These are phyloP conservation scores for Cubamyces lactineus DNA, from an alignment of 768 basidiomycete genomes.

Conservation along the genomic window DNA sequence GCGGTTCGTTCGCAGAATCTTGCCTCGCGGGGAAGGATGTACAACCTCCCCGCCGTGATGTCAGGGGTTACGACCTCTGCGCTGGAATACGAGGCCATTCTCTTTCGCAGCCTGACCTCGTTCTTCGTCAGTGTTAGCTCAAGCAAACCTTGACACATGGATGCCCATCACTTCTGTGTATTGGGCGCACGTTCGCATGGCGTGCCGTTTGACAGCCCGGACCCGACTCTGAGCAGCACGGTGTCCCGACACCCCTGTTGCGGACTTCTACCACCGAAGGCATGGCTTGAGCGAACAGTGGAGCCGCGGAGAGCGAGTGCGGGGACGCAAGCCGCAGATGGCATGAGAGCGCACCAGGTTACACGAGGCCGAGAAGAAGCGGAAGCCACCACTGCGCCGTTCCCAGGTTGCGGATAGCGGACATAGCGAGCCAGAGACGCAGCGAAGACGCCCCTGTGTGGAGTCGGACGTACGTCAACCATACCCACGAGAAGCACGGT, in stretches of 20 bases:
- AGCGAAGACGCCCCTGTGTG: conserved; percentile 3
- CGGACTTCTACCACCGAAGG: not conserved
- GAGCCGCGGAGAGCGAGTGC: not conserved
- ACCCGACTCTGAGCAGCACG: not conserved
- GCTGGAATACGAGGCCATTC: no score
- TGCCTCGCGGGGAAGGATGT: conserved; percentile 4
- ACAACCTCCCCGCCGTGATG: conserved; percentile 2
- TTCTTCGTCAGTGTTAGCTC: not conserved
- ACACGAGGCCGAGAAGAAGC: conserved; percentile 19
- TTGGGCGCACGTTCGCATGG: conserved; percentile 7
- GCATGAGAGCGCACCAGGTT: conserved; percentile 5
- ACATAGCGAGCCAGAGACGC: conserved; percentile 15
- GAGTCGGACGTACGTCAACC: conserved; percentile 10
- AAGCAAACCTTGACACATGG: not conserved
- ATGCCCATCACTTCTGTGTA: not conserved
- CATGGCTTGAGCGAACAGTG: not conserved
- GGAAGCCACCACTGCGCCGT: conserved; percentile 9
- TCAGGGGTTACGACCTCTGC: not conserved
- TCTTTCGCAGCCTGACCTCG: not conserved
- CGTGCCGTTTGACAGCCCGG: not conserved
- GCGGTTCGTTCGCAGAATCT: conserved; percentile 5
- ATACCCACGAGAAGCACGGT: conserved; percentile 8
- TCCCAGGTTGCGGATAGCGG: conserved; percentile 14
- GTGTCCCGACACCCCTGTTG: no score
- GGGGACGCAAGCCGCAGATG: not conserved